Percentiles rank a stretch among this genome's conserved stretches.
These are phyloP conservation scores for Corylus avellana DNA, from an alignment of 306 rosid genomes.

Conservation along the genomic window DNA sequence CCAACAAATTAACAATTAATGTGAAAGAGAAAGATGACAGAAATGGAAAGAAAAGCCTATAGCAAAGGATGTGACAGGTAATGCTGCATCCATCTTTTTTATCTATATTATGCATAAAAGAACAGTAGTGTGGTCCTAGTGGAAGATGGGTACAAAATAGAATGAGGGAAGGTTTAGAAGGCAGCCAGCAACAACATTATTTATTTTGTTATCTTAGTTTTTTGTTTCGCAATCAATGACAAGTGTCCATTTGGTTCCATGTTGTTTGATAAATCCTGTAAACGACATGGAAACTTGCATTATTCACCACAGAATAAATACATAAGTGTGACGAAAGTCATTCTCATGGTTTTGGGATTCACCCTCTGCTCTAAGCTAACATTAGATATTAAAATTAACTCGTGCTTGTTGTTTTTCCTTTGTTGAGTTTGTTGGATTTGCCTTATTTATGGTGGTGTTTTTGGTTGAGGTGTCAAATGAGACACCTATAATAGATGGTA, in stretches of 20 bases:
- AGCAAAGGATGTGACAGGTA: conserved; percentile 33
- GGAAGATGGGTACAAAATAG: background rate
- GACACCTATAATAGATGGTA: too few relatives aligned
- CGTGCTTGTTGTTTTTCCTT: too few relatives aligned
- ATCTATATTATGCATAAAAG: background rate
- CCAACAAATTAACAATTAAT: background rate
- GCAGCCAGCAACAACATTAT: background rate
- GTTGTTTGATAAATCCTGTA: background rate
- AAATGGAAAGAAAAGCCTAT: background rate
- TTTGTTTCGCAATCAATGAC: background rate
- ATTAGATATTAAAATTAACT: too few relatives aligned
- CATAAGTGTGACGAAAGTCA: background rate
- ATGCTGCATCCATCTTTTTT: conserved; percentile 2
- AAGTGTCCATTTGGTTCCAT: background rate
- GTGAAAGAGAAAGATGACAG: conserved; percentile 25
- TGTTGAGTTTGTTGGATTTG: too few relatives aligned
- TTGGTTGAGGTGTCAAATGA: too few relatives aligned
- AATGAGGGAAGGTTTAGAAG: background rate
- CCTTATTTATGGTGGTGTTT: too few relatives aligned
- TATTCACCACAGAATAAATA: background rate
- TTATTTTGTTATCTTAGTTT: background rate
- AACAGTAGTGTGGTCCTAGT: background rate
- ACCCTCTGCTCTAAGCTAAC: background rate
- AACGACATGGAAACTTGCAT: too few relatives aligned
- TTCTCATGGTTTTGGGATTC: background rate